phyloP scores from a whole-genome alignment of 1,284 basidiomycete species.

The Apiotrichum brassicae region DNA sequence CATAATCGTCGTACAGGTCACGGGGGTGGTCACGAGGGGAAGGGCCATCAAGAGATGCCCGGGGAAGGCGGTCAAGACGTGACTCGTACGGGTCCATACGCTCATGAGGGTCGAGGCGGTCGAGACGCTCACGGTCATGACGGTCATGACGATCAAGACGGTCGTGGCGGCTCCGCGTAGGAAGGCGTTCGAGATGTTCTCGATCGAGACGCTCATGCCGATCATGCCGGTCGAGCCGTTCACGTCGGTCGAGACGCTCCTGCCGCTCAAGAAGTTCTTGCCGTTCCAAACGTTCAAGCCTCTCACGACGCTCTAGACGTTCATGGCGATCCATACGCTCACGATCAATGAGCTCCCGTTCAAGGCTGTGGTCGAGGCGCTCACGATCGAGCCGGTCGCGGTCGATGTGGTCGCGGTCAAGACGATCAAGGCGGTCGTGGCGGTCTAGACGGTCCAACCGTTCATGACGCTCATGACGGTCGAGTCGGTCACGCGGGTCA shows the following conservation, averaged over 20 bases:
- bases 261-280: background rate
- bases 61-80: background rate
- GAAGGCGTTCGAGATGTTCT: background rate
- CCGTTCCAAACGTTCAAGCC: no score
- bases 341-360: background rate
- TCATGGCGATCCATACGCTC: background rate
- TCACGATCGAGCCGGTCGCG: background rate
- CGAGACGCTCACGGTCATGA: background rate
- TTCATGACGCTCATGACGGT: background rate
- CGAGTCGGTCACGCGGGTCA: background rate
- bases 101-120: background rate
- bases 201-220: background rate
- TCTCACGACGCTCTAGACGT: background rate
- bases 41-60: background rate
- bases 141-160: background rate
- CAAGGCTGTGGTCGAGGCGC: background rate
- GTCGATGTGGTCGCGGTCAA: background rate
- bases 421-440: background rate
- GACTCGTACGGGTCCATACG: background rate
- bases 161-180: background rate
- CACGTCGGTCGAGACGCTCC: background rate
- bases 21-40: background rate
- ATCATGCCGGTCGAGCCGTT: background rate
- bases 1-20: slow-evolving; percentile 1
- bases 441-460: background rate